Base-by-base conservation (phyloP, 2,329 filamentous ascomycete species). In the Phialemoniopsis sp. region DNA sequence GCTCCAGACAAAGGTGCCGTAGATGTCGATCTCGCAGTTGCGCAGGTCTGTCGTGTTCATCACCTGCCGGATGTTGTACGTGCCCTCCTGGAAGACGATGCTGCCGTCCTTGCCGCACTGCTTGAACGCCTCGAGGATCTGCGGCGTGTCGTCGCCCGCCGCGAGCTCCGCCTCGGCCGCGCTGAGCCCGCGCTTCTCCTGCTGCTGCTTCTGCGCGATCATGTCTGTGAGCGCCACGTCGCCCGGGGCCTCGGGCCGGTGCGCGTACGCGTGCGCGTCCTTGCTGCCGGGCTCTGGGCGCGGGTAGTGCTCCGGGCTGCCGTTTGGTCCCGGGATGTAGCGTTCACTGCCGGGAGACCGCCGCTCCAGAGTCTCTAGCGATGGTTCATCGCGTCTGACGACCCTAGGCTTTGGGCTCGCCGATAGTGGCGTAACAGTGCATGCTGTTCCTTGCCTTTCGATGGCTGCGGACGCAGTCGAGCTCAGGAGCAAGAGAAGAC, bases 91-190 rank as follows among this genome's bases (percentile, higher is more conserved):
- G 50, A 79, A 72, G 30, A 75, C 60, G 42, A 79, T 63, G 36
- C 59, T 69, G 31, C 72, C 71, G 37, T 73, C 64, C 32, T 61
- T 58, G 3, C 71, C 56, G 47, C 73, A 78, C 19, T 65, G 52
- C 18, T 60, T 50, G 52, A 78, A 76, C 1, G 74, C 73, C 4
- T 64, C 45, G 1, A 73, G 46, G 35, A 78, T 75, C 30, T 73
- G 67, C 8, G 72, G 69, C 17, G 69, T 66, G 51, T 77, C 73
- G 47, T 76, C 72, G 18, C 40, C 45, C 1, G 38, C 45, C 15
- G 43, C 35, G 14, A 34, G 30, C 8, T 14, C 28, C 15, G 41
- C 35, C 4, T 40, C 31, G 2, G 13, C 37, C 13, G 17, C 19
- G 34, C n/a, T 18, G 14, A 32, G 15, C 16, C 13, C 34, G 32